phyloP scores from a whole-genome alignment of 805 yeast genomes.

The Candida pseudofarinosa region DNA sequence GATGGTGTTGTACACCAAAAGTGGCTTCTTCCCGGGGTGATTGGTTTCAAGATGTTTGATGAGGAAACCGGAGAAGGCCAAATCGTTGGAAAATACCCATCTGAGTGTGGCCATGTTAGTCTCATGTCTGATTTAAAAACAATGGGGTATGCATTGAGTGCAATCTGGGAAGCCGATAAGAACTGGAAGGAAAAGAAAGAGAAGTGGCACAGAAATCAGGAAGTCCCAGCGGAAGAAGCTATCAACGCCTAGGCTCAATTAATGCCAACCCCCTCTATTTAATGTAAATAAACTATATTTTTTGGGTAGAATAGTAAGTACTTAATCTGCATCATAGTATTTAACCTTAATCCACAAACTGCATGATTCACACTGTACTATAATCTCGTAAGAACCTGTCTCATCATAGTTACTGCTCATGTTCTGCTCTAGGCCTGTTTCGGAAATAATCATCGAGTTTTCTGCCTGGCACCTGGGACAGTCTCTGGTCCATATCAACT shows the following conservation, averaged over 20 bases:
- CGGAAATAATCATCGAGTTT: conserved; percentile 56
- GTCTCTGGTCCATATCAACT: conserved; percentile 35
- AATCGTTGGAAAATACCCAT: conserved; percentile 61
- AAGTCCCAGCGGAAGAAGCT: no score
- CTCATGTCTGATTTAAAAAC: conserved; percentile 69
- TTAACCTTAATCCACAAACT: conserved; percentile 80
- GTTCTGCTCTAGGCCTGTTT: conserved; percentile 53
- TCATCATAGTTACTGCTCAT: conserved; percentile 44
- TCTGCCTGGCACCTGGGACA: conserved; percentile 65
- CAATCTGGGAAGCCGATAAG: conserved; percentile 58
- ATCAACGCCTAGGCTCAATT: not conserved
- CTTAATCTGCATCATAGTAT: conserved; percentile 47
- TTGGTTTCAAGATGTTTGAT: conserved; percentile 50
- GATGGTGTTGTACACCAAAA: conserved; percentile 88
- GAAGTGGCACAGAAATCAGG: not conserved
- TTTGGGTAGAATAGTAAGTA: no score
- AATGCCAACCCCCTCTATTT: not conserved
- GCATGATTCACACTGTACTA: conserved; percentile 79
- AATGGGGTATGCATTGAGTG: conserved; percentile 67
- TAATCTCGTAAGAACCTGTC: conserved; percentile 53
- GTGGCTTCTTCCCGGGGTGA: conserved; percentile 74
- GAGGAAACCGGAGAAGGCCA: conserved; percentile 37
- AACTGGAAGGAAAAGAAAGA: conserved; percentile 21
- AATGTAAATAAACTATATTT: not conserved
- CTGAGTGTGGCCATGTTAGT: conserved; percentile 73